Conservation (phyloP, 2,329 filamentous ascomycete species). For the Phialophora expanda region DNA sequence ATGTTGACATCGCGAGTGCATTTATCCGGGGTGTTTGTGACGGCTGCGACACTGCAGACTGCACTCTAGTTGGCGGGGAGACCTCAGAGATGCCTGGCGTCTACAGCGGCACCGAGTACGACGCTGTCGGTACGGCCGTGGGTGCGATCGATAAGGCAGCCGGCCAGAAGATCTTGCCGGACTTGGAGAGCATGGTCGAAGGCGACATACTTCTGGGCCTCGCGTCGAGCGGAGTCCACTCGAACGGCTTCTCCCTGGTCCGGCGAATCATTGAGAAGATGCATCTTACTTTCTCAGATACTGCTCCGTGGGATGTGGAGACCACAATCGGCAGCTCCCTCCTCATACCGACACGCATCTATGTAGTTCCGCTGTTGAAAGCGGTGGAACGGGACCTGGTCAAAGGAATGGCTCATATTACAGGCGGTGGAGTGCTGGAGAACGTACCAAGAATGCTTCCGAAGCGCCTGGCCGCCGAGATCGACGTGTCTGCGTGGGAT, state of each 20-base stretch:
- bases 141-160: conserved; percentile 70
- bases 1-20: conserved; percentile 75
- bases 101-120: conserved; percentile 87
- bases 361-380: conserved; percentile 80
- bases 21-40: conserved; percentile 90
- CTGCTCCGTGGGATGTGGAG: conserved; percentile 74
- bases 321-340: conserved; percentile 71
- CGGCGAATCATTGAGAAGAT: conserved; percentile 81
- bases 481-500: conserved; percentile 77
- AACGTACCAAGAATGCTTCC: conserved; percentile 96
- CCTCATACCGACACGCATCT: conserved; percentile 89
- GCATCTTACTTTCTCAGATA: conserved; percentile 71
- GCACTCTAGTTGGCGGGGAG: conserved; percentile 93
- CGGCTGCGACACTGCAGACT: conserved; percentile 82
- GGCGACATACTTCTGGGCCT: conserved; percentile 89
- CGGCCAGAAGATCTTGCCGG: conserved; percentile 72
- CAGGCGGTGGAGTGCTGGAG: conserved; percentile 87
- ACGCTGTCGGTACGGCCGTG: conserved; percentile 87
- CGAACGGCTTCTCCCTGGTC: conserved; percentile 97
- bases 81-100: conserved; percentile 98
- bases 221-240: conserved; percentile 85
- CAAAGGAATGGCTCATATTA: conserved; percentile 96
- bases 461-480: conserved; percentile 73
- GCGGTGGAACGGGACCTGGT: conserved; percentile 67
- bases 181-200: conserved; percentile 73